Base-by-base conservation (phyloP, 2,329 filamentous ascomycete species). In the Trichophyton verrucosum region DNA sequence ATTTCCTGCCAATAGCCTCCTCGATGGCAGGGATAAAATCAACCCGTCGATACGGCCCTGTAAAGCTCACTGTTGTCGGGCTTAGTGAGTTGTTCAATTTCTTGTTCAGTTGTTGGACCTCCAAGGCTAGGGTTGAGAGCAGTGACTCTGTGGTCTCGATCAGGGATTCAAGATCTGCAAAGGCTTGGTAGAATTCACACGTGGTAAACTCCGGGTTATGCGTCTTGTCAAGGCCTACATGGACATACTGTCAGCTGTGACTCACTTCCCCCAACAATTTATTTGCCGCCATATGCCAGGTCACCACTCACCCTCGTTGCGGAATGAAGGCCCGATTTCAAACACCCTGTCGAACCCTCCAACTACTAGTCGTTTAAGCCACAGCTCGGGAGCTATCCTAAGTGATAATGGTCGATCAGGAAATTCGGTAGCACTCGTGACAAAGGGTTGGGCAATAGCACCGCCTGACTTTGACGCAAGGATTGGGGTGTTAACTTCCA, bases 171-270 rank as follows among this genome's bases (percentile, higher is more conserved):
- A 96, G 80, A 65, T 86, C 88, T 63, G 87, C 85, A 68, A 91
- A 95, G 2, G 91, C 86, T 63, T 88, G 86, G 75, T 99, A 99
- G 75, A 96, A 97, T 75, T 99, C 94, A 78, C 92, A 97, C 63
- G 89, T 97, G 51, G 89, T 94, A 75, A 97, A 99, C 71, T 99
- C 94, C 0, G 94, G 92, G 70, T 99, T 99, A 72, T 99, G 94
- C 0, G 90, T 96, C 33, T 82, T 82, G 72, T 96, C 91, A 40
- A 96, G 74, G 1, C 81, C 81, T 78, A 42, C 38, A 49, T 9
- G 62, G n/a, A 62, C 55, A 38, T 49, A 49, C 47, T 24, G 60
- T 67, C 46, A 68, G 61, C n/a, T 47, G 49, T 42, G 49, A 55
- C 24, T 55, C 49, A 36, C 30, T 40, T 57, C 30, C 44, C n/a